These are phyloP conservation scores for Epichloe festucae DNA, from an alignment of 2,329 filamentous ascomycete species.

Conservation along the genomic window DNA sequence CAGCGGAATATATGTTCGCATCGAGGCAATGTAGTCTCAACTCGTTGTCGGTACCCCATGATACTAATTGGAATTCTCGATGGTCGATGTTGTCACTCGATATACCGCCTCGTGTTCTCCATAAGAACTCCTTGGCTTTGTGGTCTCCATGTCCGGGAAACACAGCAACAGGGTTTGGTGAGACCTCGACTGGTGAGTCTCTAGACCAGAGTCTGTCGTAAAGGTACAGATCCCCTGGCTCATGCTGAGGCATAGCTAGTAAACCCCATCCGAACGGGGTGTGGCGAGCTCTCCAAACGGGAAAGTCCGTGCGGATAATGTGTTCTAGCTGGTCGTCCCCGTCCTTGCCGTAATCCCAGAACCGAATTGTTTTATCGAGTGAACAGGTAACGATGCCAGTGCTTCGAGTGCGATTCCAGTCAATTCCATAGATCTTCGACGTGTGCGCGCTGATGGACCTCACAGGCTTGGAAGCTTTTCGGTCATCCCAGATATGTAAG, in stretches of 20 bases:
- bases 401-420: slow-evolving; percentile 74
- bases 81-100: slow-evolving; percentile 60
- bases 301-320: slow-evolving; percentile 70
- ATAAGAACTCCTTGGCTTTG: slow-evolving; percentile 83
- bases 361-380: slow-evolving; percentile 81
- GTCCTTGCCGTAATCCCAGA: slow-evolving; percentile 66
- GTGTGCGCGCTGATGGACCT: slow-evolving; percentile 77
- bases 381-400: slow-evolving; percentile 76
- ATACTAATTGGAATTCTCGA: slow-evolving; percentile 83
- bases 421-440: slow-evolving; percentile 89
- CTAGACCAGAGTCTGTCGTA: slow-evolving; percentile 52
- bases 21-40: slow-evolving; percentile 67
- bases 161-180: slow-evolving; percentile 37
- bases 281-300: slow-evolving; percentile 82
- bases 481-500: slow-evolving; percentile 81
- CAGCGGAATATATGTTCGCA: slow-evolving; percentile 46
- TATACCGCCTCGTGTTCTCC: slow-evolving; percentile 62
- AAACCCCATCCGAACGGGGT: slow-evolving; percentile 81
- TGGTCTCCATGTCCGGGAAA: slow-evolving; percentile 50
- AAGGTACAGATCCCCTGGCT: slow-evolving; percentile 71
- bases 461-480: slow-evolving; percentile 64
- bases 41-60: slow-evolving; percentile 81
- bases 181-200: slow-evolving; percentile 30
- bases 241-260: slow-evolving; percentile 83
- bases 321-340: slow-evolving; percentile 57